phyloP scores from a whole-genome alignment of 371 early-diverging fungal genomes.

The Rhizopus stolonifer region DNA sequence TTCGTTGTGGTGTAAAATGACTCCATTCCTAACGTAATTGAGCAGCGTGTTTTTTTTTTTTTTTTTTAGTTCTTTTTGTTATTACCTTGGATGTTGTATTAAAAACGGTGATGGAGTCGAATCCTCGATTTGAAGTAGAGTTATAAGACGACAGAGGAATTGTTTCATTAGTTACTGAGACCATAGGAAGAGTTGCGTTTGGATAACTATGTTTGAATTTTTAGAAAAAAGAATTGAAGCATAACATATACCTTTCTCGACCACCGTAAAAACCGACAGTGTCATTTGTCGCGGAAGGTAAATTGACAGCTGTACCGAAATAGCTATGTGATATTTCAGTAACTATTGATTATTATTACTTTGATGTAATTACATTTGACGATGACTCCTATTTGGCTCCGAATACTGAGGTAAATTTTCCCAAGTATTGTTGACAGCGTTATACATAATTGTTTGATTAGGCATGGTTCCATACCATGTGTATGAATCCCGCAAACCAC shows the following conservation, averaged over 20 bases:
- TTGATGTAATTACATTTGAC: constrained; percentile 11
- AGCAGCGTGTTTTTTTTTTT: too few species aligned
- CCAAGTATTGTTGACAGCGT: constrained; percentile 8
- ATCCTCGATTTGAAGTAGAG: not conserved
- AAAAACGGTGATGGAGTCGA: not conserved
- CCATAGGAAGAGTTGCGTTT: not conserved
- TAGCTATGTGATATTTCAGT: too few species aligned
- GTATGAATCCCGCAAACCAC: not conserved
- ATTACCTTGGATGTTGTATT: not conserved
- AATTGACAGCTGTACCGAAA: not conserved
- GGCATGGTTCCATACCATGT: not conserved
- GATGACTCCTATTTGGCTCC: not conserved
- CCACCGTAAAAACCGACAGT: constrained; percentile 6
- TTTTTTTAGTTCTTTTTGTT: not conserved
- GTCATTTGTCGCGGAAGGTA: not conserved
- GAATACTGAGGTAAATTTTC: constrained; percentile 2
- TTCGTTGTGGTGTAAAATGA: not conserved
- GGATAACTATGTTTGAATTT: not conserved
- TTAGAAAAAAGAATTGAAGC: too few species aligned
- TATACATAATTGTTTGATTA: constrained; percentile 10
- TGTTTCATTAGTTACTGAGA: not conserved
- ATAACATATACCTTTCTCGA: constrained; percentile 2
- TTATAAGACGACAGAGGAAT: not conserved
- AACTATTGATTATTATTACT: too few species aligned
- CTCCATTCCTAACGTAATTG: not conserved